Base-by-base conservation (phyloP, 2,329 filamentous ascomycete genomes). In the Trichoderma sp. region DNA sequence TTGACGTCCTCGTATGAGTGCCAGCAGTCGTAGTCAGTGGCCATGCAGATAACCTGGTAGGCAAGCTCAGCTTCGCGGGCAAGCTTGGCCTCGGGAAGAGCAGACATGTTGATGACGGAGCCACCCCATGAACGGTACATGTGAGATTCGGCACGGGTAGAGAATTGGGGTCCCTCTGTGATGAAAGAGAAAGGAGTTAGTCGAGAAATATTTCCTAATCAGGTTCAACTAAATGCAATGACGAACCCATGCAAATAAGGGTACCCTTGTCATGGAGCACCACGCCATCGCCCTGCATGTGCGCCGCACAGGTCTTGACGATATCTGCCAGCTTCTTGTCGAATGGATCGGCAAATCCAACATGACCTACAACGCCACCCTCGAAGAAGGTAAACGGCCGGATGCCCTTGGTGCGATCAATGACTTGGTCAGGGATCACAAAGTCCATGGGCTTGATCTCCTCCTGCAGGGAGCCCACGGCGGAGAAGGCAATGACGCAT, bases 21-120 rank as follows among this genome's bases (percentile, higher is more conserved):
- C 95, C 95, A 99, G 88, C 94, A 98, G 84, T 99, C 95, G 80
- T 99, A 99, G 83, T 99, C 95, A 32, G 95, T 99, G 37, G 93
- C 92, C 95, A 99, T 99, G 85, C 94, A 97, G 76, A 99, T 97
- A 87, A 97, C 96, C 83, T 97, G 93, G 81, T 98, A 98, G 39
- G 91, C 91, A 74, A 99, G 91, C 84, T 99, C 95, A 27, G 95
- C 95, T 83, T 99, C 95, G 64, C 92, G 90, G 10, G 95, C 95
- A 22, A 99, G 89, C 85, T 99, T 99, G 59, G 94, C 92, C 82
- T 99, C 95, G 22, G 95, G 95, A 17, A 99, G 86, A 15, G 90
- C 91, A 53, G 92, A 97, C 95, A 99, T 99, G 87, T 98, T 98
- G 85, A 99, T 98, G 64, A 98, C 92, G 72, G 88, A 91, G 73